Evolutionary conservation across 2,329 filamentous ascomycete species (phyloP), one percentile per base, ranked within the genome.

Genomic region (Claviceps pusilla): DNA sequence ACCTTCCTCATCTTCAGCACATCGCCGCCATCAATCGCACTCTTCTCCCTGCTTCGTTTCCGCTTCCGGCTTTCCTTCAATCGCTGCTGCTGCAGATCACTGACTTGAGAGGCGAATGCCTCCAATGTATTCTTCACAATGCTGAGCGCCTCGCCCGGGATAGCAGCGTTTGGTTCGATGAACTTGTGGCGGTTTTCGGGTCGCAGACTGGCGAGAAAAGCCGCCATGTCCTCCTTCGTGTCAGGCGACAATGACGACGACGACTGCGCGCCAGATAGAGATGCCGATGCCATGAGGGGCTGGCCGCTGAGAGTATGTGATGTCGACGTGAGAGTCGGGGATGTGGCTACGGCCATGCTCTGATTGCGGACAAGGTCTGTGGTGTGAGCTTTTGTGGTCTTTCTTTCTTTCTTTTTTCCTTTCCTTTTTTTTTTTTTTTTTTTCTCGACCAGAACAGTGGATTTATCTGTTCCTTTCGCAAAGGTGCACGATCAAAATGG

Each of bases 61-160:
- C 87, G 76, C 73, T 95, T 94, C 68, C 79, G 83, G 61, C 82
- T 83, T 59, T 86, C 79, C 59, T 84, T 83, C 59, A 86, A 73
- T 55, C 83, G 78, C 62, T 78, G 73, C 56, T 80, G 75, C 67
- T 95, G 89, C 60, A 84, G 78, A 58, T 88, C 80, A 60, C 83
- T 83, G 37, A 95, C 76, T 54, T 82, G 82, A 1, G 77, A 75
- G 2, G 90, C 89, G 58, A 95, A 81, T 4, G 80, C 79, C 64
- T 95, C 89, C 7, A 96, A 74, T 4, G 84, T 87, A 45, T 80
- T 74, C 70, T 95, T 95, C n/a, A 87, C 83, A 52, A 89, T 79
- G 55, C 81, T 77, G 28, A 93, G 73, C 19, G 87, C 83, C 3
- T 84, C 81, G 37, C 78, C 76, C 48, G 88, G 80, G 37, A 95